phyloP scores from a whole-genome alignment of 208 protist genomes.

The Leishmania braziliensis region DNA sequence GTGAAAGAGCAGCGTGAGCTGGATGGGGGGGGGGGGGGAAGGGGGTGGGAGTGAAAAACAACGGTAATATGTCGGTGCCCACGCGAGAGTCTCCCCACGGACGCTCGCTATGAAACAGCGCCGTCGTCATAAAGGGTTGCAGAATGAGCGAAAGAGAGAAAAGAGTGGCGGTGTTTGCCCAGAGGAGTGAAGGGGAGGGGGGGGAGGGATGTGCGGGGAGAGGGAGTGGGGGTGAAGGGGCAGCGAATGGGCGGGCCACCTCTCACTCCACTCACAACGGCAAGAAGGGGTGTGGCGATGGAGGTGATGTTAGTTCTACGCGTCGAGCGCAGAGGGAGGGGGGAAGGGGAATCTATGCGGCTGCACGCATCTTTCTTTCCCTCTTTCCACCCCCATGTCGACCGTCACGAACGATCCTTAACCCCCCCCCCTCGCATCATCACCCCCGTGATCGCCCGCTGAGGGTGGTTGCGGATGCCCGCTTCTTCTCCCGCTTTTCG shows the following conservation, averaged over 20 bases:
- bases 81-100: background rate
- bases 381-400: background rate
- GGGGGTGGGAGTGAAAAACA: background rate
- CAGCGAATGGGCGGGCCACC: background rate
- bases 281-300: background rate
- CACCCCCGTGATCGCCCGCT: background rate
- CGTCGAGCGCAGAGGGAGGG: background rate
- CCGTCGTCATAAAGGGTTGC: background rate
- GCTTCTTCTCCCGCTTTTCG: too few relatives aligned
- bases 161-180: background rate
- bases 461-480: background rate
- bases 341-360: background rate
- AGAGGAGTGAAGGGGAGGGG: background rate
- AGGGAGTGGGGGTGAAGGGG: background rate
- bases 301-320: background rate
- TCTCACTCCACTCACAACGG: background rate
- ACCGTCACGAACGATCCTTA: background rate
- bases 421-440: background rate
- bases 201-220: too few relatives aligned
- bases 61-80: background rate
- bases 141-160: background rate
- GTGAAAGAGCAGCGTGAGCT: slow-evolving; percentile 1
- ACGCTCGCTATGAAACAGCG: background rate
- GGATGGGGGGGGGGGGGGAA: background rate
- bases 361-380: background rate